Evolutionary conservation across 441 rosid species (phyloP).

Genomic region (Corymbia calophylla): DNA sequence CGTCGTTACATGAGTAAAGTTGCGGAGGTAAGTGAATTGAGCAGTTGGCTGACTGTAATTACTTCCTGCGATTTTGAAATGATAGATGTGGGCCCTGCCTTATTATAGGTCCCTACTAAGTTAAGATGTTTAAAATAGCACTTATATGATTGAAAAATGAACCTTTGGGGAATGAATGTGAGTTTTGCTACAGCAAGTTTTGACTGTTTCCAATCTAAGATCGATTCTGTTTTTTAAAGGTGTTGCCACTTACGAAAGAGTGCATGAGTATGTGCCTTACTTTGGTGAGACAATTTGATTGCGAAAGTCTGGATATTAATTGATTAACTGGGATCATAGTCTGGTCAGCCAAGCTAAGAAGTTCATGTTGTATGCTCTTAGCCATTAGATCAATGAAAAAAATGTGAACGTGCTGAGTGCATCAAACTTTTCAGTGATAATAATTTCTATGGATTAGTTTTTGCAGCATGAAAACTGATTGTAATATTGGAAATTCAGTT

Average conservation of each 20-base stretch:
- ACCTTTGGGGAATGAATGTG: neutral
- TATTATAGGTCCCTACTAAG: neutral
- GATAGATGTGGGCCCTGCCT: neutral
- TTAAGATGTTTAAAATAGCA: neutral
- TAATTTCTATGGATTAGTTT: neutral
- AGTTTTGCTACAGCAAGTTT: neutral
- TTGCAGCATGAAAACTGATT: neutral
- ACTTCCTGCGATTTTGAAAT: neutral
- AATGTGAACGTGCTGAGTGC: neutral
- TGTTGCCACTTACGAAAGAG: neutral
- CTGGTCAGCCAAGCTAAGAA: neutral
- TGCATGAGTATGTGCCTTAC: neutral
- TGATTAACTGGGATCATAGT: neutral
- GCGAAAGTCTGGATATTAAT: neutral
- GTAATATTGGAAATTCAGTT: conserved; percentile 20
- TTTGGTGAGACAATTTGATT: neutral
- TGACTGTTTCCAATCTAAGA: neutral
- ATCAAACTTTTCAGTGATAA: neutral
- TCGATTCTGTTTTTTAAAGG: neutral
- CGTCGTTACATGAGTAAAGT: neutral
- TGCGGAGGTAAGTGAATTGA: neutral
- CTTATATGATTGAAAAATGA: neutral
- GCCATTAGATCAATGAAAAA: neutral
- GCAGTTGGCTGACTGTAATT: neutral
- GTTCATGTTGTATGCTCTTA: neutral